Percentiles rank a stretch among this genome's conserved stretches.
Conservation (phyloP, 495 filamentous ascomycete species). For the Penicillium angulare region DNA sequence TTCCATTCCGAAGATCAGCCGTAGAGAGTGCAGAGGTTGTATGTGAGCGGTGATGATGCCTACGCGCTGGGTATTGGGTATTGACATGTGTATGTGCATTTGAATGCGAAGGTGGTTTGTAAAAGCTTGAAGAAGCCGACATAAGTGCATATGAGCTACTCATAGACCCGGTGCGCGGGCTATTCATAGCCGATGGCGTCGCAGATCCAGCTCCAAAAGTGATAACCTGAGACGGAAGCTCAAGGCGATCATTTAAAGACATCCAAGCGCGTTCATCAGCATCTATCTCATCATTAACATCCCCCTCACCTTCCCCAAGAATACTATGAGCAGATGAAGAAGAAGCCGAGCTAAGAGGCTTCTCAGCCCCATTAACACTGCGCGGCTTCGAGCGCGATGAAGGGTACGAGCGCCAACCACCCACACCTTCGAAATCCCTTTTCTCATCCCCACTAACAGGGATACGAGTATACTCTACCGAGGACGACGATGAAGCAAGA, state of each 20-base stretch:
- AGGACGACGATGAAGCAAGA: slow-evolving; percentile 9
- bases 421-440: slow-evolving; percentile 83
- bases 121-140: background rate
- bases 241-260: slow-evolving; percentile 68
- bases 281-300: slow-evolving; percentile 19
- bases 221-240: slow-evolving; percentile 54
- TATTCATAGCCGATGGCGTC: background rate
- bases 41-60: slow-evolving; percentile 37
- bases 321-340: slow-evolving; percentile 41
- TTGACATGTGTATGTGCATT: background rate
- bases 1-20: slow-evolving; percentile 5
- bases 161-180: slow-evolving; percentile 5
- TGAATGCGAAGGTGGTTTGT: background rate
- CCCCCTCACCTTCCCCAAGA: slow-evolving; percentile 12
- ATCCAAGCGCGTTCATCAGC: slow-evolving; percentile 68
- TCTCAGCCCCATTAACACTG: slow-evolving; percentile 11
- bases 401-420: slow-evolving; percentile 62
- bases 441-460: slow-evolving; percentile 43
- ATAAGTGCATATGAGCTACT: slow-evolving; percentile 4
- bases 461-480: slow-evolving; percentile 17
- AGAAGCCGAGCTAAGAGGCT: slow-evolving; percentile 22
- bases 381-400: slow-evolving; percentile 30
- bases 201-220: slow-evolving; percentile 14
- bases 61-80: slow-evolving; percentile 1
- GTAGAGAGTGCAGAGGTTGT: slow-evolving; percentile 32